Conservation (phyloP, 768 basidiomycete genomes). For the Xerocomus spinulosus region DNA sequence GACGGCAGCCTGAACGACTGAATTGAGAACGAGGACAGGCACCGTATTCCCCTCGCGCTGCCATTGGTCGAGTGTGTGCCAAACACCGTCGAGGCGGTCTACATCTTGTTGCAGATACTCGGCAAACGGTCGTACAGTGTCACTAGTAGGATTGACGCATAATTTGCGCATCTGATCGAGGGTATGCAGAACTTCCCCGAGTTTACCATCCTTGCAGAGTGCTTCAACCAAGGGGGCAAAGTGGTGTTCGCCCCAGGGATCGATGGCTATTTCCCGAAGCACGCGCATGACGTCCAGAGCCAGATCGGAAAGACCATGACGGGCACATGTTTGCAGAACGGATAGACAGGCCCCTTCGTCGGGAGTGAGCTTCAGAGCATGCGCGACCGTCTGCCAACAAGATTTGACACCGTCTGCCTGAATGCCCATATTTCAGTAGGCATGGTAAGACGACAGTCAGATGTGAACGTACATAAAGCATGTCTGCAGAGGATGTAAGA, state of each 20-base stretch:
- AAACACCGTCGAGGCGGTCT: constrained; percentile 59
- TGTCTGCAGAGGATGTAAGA: constrained; percentile 58
- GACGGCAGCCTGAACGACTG: constrained; percentile 61
- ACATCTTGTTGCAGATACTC: constrained; percentile 42
- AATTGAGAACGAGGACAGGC: constrained; percentile 58
- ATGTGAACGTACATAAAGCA: constrained; percentile 58
- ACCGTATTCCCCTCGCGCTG: constrained; percentile 47
- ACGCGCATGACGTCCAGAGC: constrained; percentile 60
- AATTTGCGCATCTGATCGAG: constrained; percentile 56
- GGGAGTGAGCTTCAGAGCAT: constrained; percentile 49
- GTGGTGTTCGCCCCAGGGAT: constrained; percentile 63
- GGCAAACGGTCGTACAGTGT: constrained; percentile 53
- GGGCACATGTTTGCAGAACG: constrained; percentile 69
- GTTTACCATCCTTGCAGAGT: constrained; percentile 49
- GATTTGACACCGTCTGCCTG: constrained; percentile 63
- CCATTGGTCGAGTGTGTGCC: constrained; percentile 60
- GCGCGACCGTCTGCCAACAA: constrained; percentile 59
- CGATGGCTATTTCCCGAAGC: constrained; percentile 45
- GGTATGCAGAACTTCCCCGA: constrained; percentile 60
- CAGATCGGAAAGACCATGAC: constrained; percentile 65
- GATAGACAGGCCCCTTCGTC: constrained; percentile 72
- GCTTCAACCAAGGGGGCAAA: constrained; percentile 76
- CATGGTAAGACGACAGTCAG: not conserved
- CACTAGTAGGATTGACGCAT: constrained; percentile 44
- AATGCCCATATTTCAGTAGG: not conserved